Base-by-base conservation (phyloP, 2,329 filamentous ascomycete species). In the Cercospora beticola region DNA sequence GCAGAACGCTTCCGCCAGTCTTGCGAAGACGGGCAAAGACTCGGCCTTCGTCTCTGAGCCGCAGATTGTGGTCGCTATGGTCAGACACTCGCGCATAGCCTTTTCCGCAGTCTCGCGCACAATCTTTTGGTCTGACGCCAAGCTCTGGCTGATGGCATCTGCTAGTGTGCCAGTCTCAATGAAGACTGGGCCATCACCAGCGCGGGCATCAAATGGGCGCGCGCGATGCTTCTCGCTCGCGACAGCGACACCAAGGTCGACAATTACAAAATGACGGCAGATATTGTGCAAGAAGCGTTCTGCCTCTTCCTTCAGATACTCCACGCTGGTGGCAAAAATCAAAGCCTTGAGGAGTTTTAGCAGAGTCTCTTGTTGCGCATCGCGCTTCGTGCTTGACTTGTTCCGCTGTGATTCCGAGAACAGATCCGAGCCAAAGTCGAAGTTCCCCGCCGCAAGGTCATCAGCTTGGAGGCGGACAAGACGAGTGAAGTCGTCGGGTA, bases 291-390 rank as follows among this genome's bases (percentile, higher is more conserved):
- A 83, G 71, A 99, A 90, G 5, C 87, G 79, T 43, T 89, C 88
- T 0, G 94, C 92, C 61, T 93, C 90, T 9, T 89, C 85, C 71
- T 92, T 89, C 70, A 97, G 89, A 36, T 94, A 92, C 0, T 92
- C 88, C 8, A 98, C 96, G 70, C 75, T 74, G 54, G 91, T 88
- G 0, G 94, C 92, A 77, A 91, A 93, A 79, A 98, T 92, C 75
- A 92, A 86, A 1, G 94, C 93, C 79, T 97, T 97, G 68, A 99
- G 83, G 5, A 99, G 84, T 70, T 92, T 94, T 80, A 94, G 94
- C 72, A 97, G 82, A 7, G 89, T 89, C 23, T 89, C 84, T 75
- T 98, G 93, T 78, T 98, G 92, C 10, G 89, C 89, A 68, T 92
- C 86, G 76, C 95, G 94, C 83, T 99, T 99, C 5, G 89, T 85